phyloP scores from a whole-genome alignment of 352 stramenopile species.

The Achlya hypogyna region DNA sequence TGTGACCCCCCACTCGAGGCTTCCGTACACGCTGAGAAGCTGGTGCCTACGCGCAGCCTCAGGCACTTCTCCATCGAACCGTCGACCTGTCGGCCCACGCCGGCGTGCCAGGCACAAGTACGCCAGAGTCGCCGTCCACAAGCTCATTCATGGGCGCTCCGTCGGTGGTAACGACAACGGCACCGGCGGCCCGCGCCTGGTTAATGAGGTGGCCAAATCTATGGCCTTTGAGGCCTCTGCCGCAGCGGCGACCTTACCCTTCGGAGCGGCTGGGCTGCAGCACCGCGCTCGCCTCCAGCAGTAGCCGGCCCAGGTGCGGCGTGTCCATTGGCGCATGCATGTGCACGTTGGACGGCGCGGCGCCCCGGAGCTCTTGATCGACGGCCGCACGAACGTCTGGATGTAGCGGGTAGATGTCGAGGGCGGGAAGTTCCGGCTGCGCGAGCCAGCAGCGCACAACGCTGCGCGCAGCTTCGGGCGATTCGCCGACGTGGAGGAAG shows the following conservation, averaged over 20 bases:
- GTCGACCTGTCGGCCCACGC: background rate
- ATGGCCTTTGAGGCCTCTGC: background rate
- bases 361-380: background rate
- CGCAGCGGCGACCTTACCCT: constrained; percentile 28
- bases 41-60: background rate
- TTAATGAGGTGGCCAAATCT: constrained; percentile 81
- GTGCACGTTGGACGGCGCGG: background rate
- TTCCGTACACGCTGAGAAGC: too few relatives aligned
- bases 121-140: constrained; percentile 55
- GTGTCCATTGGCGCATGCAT: constrained; percentile 20
- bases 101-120: constrained; percentile 38
- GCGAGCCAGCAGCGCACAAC: constrained; percentile 51
- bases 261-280: constrained; percentile 52
- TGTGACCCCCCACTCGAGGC: too few relatives aligned
- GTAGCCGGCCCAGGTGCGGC: constrained; percentile 31
- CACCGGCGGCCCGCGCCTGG: constrained; percentile 63
- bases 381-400: constrained; percentile 30
- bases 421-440: constrained; percentile 34
- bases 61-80: background rate
- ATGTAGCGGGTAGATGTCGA: constrained; percentile 44
- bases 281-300: constrained; percentile 45
- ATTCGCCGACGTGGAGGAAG: constrained; percentile 38
- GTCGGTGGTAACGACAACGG: constrained; percentile 66
- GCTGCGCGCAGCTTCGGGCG: constrained; percentile 40
- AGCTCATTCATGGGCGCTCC: constrained; percentile 81